A percentile compares a stretch with the other conserved stretches of the same genome.
These are phyloP conservation scores for Serendipita sp. DNA, from an alignment of 768 basidiomycete species.

Conservation along the genomic window DNA sequence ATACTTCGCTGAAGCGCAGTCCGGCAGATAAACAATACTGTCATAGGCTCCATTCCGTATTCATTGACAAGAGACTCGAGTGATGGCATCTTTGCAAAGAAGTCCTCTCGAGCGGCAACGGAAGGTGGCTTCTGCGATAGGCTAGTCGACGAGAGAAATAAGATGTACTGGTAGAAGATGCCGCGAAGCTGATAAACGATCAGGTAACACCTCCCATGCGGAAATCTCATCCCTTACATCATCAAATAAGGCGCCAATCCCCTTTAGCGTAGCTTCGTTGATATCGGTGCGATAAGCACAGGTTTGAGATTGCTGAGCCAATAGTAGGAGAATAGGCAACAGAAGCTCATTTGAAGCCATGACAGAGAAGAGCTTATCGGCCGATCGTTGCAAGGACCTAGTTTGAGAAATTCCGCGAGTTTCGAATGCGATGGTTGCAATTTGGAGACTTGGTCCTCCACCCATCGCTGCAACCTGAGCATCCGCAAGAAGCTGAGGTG, in stretches of 20 bases:
- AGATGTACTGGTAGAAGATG: constrained; percentile 81
- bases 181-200: constrained; percentile 56
- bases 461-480: constrained; percentile 81
- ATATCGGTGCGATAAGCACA: constrained; percentile 51
- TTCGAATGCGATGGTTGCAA: constrained; percentile 71
- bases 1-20: constrained; percentile 53
- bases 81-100: constrained; percentile 64
- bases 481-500: constrained; percentile 77
- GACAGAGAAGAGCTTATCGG: constrained; percentile 19
- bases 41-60: constrained; percentile 69
- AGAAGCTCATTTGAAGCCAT: constrained; percentile 57
- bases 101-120: constrained; percentile 58
- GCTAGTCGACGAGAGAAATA: constrained; percentile 55
- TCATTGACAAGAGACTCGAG: constrained; percentile 26
- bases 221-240: constrained; percentile 39
- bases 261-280: constrained; percentile 65
- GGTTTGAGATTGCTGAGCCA: constrained; percentile 80
- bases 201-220: constrained; percentile 13
- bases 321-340: constrained; percentile 78
- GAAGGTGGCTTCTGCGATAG: constrained; percentile 27
- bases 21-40: constrained; percentile 89
- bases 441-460: constrained; percentile 72
- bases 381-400: background rate
- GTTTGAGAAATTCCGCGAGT: constrained; percentile 44
- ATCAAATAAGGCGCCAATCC: constrained; percentile 76